Base-by-base conservation (phyloP, 2,329 filamentous ascomycete species). In the Colletotrichum spinosum region DNA sequence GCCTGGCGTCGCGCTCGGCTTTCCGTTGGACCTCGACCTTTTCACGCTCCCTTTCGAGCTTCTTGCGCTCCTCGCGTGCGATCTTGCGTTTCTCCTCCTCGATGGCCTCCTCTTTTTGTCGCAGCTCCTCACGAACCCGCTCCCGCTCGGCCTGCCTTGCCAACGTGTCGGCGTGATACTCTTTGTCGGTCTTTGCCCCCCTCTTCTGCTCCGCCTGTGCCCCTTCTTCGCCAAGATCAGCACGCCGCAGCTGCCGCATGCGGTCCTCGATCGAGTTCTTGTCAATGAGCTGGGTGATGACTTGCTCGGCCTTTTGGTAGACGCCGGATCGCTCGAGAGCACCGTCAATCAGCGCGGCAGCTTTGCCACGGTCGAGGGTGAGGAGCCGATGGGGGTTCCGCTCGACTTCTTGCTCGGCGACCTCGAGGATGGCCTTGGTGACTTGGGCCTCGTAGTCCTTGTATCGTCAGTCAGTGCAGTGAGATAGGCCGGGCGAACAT, bases 241-340 rank as follows among this genome's bases (percentile, higher is more conserved):
- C 82, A 15, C 84, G 82, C 33, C 92, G 85, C 54, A 92, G 84
- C 69, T 90, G 86, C 66, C 92, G 88, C 72, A 95, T 88, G 54
- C 88, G 87, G 34, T 84, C 81, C 72, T 93, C 90, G 64, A 93
- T 92, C 34, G 88, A 85, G 9, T 81, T 81, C 51, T 89, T 83
- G 71, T 92, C 88, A 63, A 95, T 91, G 65, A 93, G 81, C 35
- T 85, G 81, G 65, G 89, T 86, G 53, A 69, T 88, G 54, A 89
- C 86, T 8, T 85, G 83, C 70, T 92, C 88, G 0, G 90, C 91
- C 70, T 87, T 87, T 65, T 90, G 87, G 72, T 95, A 96, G 35
- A 94, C 88, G 34, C 91, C 90, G 17, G 88, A 90, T 67, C 92
- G 88, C 72, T 94, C 92, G 15, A 93, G 86, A 1, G 91, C 91